Evolutionary conservation across 768 basidiomycete species (phyloP), one percentile per base, ranked within the genome.

Genomic region (Leccinum variicolor): DNA sequence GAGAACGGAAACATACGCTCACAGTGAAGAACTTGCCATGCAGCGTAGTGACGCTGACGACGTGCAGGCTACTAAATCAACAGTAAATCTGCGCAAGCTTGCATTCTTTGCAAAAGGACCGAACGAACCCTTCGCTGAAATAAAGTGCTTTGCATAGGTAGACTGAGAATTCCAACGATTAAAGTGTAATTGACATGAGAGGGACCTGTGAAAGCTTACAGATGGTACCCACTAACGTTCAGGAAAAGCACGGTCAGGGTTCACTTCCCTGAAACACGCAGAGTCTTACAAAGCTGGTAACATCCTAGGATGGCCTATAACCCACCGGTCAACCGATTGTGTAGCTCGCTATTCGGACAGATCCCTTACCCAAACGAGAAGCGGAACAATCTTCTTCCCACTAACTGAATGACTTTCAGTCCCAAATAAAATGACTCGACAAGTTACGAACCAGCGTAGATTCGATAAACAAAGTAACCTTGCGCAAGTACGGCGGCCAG

Each of bases 351-450:
- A 11, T 9, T 7, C 4, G 11, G n/a, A 45, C 10, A 43, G 28
- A 45, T 6, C 13, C 11, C 63, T 13, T 52, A 66, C 64, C 57
- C 55, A 65, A 50, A 64, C 3, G 6, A 61, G 1, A 6, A 62
- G 62, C 0, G 6, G 25, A 1, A 55, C 6, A 3, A 57, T 33
- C 3, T 50, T 57, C 21, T 14, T 61, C 4, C 53, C 48, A 23
- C 49, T 50, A 1, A 65, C 64, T 66, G 34, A 28, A n/a, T 3
- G 8, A 0, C 4, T 1, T 3, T 62, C 26, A 59, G 28, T 21
- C 21, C 9, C 11, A 14, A 6, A 31, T n/a, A 28, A 33, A 34
- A 9, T 21, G 6, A 15, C 10, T 2, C 4, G 1, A 19, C 17
- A 6, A 6, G 19, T 17, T 0, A 56, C 54, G 15, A 9, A 65